Percentiles rank a stretch among this genome's conserved stretches.
Evolutionary conservation across 495 filamentous ascomycete genomes (phyloP).

Genomic region (Penicillium flavigenum): DNA sequence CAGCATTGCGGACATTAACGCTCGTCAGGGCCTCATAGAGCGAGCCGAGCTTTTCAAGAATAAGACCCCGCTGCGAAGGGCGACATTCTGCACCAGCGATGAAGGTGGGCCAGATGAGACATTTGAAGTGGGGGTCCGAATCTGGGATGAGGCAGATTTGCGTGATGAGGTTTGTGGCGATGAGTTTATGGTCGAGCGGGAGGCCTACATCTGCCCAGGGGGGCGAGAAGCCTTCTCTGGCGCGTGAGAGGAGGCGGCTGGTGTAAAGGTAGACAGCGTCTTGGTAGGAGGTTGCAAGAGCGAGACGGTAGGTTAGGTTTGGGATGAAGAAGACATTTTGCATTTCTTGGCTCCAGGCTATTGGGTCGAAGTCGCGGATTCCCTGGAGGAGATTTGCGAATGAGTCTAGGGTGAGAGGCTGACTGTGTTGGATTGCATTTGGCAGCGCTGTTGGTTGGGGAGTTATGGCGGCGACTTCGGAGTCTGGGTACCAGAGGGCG

Average conservation of each 20-base stretch:
- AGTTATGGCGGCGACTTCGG: constrained; percentile 22
- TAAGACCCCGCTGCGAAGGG: constrained; percentile 33
- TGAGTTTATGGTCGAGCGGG: constrained; percentile 34
- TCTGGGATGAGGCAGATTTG: constrained; percentile 39
- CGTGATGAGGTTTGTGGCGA: constrained; percentile 38
- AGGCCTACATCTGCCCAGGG: constrained; percentile 32
- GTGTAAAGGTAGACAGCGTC: constrained; percentile 49
- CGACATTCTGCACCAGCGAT: constrained; percentile 49
- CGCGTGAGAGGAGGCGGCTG: constrained; percentile 42
- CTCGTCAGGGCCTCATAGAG: constrained; percentile 44
- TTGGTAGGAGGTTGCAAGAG: constrained; percentile 45
- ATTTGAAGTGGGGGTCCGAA: constrained; percentile 49
- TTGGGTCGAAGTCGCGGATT: constrained; percentile 46
- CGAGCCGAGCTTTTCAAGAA: constrained; percentile 37
- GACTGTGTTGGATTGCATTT: constrained; percentile 26
- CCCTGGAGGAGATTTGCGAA: constrained; percentile 40
- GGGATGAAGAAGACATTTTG: constrained; percentile 39
- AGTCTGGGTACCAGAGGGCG: constrained; percentile 40
- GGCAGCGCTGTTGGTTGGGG: constrained; percentile 35
- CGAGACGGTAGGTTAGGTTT: constrained; percentile 41
- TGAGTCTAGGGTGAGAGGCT: constrained; percentile 34
- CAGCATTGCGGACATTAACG: constrained; percentile 49
- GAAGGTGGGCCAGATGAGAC: constrained; percentile 50
- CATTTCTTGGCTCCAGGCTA: constrained; percentile 45
- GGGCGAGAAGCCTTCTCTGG: constrained; percentile 30